A percentile compares a stretch with the other conserved stretches of the same genome.
Evolutionary conservation across 176 grass and related monocot species (phyloP).

Genomic region (Eremochloa ophiuroides): DNA sequence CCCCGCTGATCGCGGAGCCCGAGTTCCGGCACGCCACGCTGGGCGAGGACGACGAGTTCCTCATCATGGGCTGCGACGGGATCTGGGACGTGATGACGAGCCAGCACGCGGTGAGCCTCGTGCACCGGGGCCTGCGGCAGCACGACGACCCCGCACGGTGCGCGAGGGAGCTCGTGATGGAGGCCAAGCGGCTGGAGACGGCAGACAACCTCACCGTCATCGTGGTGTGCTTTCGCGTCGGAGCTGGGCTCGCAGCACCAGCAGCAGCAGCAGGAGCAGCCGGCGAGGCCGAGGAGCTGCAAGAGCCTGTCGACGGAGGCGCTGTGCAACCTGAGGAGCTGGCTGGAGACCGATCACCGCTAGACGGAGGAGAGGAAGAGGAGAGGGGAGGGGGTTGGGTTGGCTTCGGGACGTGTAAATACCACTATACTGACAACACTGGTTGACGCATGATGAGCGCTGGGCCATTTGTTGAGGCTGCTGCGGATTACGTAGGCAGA

Average conservation of each 20-base stretch:
- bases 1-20: conserved; percentile 69
- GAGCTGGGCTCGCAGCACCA: conserved; percentile 3
- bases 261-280: not conserved
- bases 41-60: conserved; percentile 60
- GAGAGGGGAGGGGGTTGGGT: not conserved
- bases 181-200: conserved; percentile 58
- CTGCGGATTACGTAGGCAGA: conserved; percentile 15
- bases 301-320: conserved; percentile 69
- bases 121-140: conserved; percentile 47
- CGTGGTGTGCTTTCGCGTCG: conserved; percentile 50
- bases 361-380: not conserved
- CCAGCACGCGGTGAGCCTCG: conserved; percentile 64
- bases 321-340: conserved; percentile 60
- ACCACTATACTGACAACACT: conserved; percentile 43
- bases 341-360: conserved; percentile 40
- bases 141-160: conserved; percentile 55
- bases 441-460: conserved; percentile 6
- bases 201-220: conserved; percentile 74
- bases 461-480: conserved; percentile 34
- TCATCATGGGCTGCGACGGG: conserved; percentile 74
- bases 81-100: conserved; percentile 83
- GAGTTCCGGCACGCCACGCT: conserved; percentile 60
- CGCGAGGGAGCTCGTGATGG: conserved; percentile 66
- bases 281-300: conserved; percentile 32
- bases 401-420: conserved; percentile 36